phyloP scores from a whole-genome alignment of 768 basidiomycete genomes.

The Termitomyces sp. region DNA sequence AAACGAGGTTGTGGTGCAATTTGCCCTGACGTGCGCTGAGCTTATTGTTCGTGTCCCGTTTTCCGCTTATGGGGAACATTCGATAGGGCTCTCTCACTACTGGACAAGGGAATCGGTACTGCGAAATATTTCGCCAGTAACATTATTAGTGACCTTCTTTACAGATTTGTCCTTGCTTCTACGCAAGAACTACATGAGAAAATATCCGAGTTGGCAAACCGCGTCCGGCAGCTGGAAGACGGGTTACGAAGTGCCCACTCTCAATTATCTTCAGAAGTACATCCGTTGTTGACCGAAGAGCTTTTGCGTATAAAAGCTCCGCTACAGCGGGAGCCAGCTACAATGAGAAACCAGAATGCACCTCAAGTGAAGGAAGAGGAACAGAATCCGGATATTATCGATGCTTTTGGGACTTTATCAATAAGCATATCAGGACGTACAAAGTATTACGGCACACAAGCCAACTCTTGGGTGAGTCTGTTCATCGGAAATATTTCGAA shows the following conservation, averaged over 20 bases:
- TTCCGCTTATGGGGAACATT: slow-evolving; percentile 1
- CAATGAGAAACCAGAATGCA: slow-evolving; percentile 30
- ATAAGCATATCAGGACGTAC: slow-evolving; percentile 67
- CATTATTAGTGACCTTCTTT: slow-evolving; percentile 2
- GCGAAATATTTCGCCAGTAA: not conserved
- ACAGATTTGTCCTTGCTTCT: slow-evolving; percentile 72
- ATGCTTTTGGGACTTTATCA: slow-evolving; percentile 76
- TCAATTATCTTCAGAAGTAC: slow-evolving; percentile 50
- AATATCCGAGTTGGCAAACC: slow-evolving; percentile 65
- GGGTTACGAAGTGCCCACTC: slow-evolving; percentile 55
- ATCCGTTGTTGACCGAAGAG: slow-evolving; percentile 68
- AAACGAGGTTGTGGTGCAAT: slow-evolving; percentile 79
- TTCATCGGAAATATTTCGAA: slow-evolving; percentile 4
- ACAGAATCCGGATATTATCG: slow-evolving; percentile 59
- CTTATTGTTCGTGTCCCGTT: not conserved
- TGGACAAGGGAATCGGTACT: slow-evolving; percentile 75
- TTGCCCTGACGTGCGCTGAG: slow-evolving; percentile 61
- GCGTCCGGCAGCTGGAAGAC: slow-evolving; percentile 76
- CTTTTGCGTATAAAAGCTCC: slow-evolving; percentile 73
- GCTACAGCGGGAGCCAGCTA: slow-evolving; percentile 57
- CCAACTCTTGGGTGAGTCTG: slow-evolving; percentile 66
- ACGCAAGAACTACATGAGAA: slow-evolving; percentile 82
- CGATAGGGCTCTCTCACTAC: slow-evolving; percentile 68
- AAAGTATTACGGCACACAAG: slow-evolving; percentile 72
- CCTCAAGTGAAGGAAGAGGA: slow-evolving; percentile 56